Percentiles rank a stretch among this genome's conserved stretches.
Conservation (phyloP, 768 basidiomycete species). For the Tylopilus plumbeoviolaceoides region DNA sequence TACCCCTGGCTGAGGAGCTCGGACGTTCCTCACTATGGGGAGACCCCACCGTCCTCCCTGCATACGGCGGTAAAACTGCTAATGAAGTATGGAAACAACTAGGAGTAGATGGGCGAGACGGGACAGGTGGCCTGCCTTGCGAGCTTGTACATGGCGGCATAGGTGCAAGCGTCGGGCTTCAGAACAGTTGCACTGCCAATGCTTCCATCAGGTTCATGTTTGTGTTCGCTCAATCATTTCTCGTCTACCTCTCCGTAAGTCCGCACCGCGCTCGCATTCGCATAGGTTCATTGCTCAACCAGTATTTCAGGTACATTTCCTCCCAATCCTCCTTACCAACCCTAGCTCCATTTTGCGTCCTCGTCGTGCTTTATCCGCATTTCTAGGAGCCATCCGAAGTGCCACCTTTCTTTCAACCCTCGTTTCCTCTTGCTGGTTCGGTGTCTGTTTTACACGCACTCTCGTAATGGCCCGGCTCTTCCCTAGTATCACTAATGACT, state of each 20-base stretch:
- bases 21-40: conserved; percentile 63
- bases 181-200: conserved; percentile 59
- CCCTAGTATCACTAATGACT: conserved; percentile 66
- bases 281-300: neutral
- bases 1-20: conserved; percentile 47
- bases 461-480: conserved; percentile 59
- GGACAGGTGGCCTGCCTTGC: conserved; percentile 72
- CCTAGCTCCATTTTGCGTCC: conserved; percentile 50
- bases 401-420: conserved; percentile 72
- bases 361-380: conserved; percentile 36
- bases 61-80: conserved; percentile 54
- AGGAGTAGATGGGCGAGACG: conserved; percentile 46
- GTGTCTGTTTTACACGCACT: conserved; percentile 68
- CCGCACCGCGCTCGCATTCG: conserved; percentile 3
- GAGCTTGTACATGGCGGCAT: conserved; percentile 66
- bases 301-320: conserved; percentile 55
- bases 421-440: conserved; percentile 64
- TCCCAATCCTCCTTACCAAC: conserved; percentile 59
- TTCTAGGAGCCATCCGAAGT: conserved; percentile 56
- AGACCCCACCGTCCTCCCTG: conserved; percentile 55
- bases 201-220: conserved; percentile 46
- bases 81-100: conserved; percentile 52
- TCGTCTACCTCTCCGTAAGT: conserved; percentile 69
- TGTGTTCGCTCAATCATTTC: conserved; percentile 60
- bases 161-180: conserved; percentile 42